Conservation (phyloP, 1,284 basidiomycete species). For the Sporisorium scitamineum region DNA sequence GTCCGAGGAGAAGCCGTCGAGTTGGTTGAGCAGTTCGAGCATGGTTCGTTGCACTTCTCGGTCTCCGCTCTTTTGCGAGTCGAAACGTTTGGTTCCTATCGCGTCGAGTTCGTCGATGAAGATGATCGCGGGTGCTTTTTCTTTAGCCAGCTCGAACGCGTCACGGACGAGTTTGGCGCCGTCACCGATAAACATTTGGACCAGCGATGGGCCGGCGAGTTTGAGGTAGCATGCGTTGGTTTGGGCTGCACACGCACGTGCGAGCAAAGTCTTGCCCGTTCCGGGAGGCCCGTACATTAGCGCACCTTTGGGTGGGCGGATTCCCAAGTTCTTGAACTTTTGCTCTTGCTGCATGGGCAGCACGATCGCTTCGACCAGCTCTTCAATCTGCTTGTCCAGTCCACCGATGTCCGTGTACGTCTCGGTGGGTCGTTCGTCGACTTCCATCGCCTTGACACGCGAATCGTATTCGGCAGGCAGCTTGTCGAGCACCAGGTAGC, state of each 20-base stretch:
- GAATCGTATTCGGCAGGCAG: constrained; percentile 82
- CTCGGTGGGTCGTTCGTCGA: constrained; percentile 83
- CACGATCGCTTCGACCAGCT: constrained; percentile 83
- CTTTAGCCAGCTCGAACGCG: constrained; percentile 95
- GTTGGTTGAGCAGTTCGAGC: constrained; percentile 94
- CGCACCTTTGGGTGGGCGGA: constrained; percentile 81
- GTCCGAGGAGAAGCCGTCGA: constrained; percentile 87
- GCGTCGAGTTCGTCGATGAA: constrained; percentile 99
- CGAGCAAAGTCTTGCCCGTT: constrained; percentile 97
- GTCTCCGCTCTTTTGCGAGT: constrained; percentile 96
- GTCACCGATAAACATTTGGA: constrained; percentile 91
- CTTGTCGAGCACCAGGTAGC: constrained; percentile 95
- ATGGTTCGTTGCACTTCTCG: constrained; percentile 99
- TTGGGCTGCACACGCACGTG: constrained; percentile 86
- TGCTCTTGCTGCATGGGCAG: constrained; percentile 84
- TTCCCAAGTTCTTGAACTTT: constrained; percentile 84
- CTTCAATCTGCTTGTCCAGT: constrained; percentile 84
- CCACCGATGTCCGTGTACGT: constrained; percentile 84
- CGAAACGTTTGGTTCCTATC: constrained; percentile 98
- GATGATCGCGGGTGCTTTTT: constrained; percentile 96
- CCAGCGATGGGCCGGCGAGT: constrained; percentile 81
- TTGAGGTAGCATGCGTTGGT: constrained; percentile 85
- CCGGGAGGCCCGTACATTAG: constrained; percentile 84
- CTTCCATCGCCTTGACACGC: constrained; percentile 91
- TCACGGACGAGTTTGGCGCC: constrained; percentile 99